Percentiles rank a stretch among this genome's conserved stretches.
phyloP scores from a whole-genome alignment of 805 yeast genomes.

The Kodamaea fukazawae region DNA sequence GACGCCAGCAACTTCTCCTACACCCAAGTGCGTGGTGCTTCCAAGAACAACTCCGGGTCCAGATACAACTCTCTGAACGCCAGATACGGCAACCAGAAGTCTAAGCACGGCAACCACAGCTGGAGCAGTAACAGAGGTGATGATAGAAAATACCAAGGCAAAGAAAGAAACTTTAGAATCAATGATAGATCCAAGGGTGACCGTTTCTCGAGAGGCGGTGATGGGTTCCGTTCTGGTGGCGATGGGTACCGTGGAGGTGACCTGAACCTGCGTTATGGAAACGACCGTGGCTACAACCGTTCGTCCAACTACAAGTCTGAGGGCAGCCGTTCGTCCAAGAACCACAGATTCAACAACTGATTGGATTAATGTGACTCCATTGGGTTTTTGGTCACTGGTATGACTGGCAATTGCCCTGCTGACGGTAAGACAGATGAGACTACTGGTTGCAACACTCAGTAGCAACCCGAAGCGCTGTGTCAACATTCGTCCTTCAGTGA shows the following conservation, averaged over 20 bases:
- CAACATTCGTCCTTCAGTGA: no score
- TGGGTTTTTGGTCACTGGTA: no score
- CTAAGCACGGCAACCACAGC: conserved; percentile 7
- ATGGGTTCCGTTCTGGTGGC: conserved; percentile 1
- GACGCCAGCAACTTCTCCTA: conserved; percentile 9
- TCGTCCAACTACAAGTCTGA: not conserved
- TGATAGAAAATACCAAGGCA: conserved; percentile 9
- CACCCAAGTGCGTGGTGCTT: conserved; percentile 1
- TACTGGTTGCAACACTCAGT: no score
- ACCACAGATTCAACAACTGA: no score
- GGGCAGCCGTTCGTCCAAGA: no score
- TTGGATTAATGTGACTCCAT: no score
- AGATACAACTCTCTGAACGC: not conserved
- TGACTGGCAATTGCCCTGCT: no score
- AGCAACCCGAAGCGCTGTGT: no score
- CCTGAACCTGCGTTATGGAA: not conserved
- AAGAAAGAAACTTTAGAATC: conserved; percentile 2
- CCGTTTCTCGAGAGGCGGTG: not conserved
- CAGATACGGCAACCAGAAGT: conserved; percentile 11
- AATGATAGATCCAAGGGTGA: not conserved
- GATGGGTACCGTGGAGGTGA: not conserved
- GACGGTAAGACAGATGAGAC: no score
- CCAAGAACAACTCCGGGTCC: conserved; percentile 13
- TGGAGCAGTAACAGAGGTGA: conserved; percentile 16
- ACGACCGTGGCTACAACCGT: not conserved